Conservation (phyloP, 2,329 filamentous ascomycete species). For the Ophiocordyceps robertsii region DNA sequence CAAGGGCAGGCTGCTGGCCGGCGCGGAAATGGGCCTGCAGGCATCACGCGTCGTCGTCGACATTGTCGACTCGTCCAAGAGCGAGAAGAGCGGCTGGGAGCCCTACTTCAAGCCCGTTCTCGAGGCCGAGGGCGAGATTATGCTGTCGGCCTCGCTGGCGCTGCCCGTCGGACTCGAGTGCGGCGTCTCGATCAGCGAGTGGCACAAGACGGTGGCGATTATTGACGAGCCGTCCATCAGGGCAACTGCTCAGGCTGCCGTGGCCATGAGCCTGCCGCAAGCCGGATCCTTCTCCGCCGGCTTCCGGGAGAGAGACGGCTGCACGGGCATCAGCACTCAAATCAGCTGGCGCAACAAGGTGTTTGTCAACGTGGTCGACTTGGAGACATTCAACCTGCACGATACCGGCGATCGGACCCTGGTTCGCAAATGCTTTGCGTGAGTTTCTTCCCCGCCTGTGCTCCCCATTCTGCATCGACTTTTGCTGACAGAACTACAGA, state of each 20-base stretch:
- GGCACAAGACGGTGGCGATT: slow-evolving; percentile 9
- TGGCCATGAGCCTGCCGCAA: slow-evolving; percentile 3
- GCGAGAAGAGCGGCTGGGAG: slow-evolving; percentile 8
- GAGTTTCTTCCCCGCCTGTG: slow-evolving; percentile 5
- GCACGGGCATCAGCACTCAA: slow-evolving; percentile 12
- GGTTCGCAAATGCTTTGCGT: slow-evolving; percentile 10
- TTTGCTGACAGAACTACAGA: background rate
- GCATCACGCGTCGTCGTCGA: slow-evolving; percentile 11
- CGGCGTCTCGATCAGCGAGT: slow-evolving; percentile 9
- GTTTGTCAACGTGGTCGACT: slow-evolving; percentile 7
- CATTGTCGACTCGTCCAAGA: slow-evolving; percentile 9
- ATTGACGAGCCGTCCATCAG: slow-evolving; percentile 15
- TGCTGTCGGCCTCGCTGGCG: slow-evolving; percentile 11
- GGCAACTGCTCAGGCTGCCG: slow-evolving; percentile 8
- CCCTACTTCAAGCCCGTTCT: slow-evolving; percentile 16
- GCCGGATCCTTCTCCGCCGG: slow-evolving; percentile 6
- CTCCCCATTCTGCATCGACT: background rate
- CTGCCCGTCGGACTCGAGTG: slow-evolving; percentile 14
- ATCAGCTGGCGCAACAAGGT: slow-evolving; percentile 15
- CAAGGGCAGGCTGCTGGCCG: slow-evolving; percentile 13
- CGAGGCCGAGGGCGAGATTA: slow-evolving; percentile 13
- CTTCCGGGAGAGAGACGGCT: slow-evolving; percentile 9
- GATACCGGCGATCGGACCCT: slow-evolving; percentile 10
- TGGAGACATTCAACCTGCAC: slow-evolving; percentile 6
- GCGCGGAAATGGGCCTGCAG: slow-evolving; percentile 15